These are phyloP conservation scores for Globisporangium parvum DNA, from an alignment of 352 stramenopile genomes.

Conservation along the genomic window DNA sequence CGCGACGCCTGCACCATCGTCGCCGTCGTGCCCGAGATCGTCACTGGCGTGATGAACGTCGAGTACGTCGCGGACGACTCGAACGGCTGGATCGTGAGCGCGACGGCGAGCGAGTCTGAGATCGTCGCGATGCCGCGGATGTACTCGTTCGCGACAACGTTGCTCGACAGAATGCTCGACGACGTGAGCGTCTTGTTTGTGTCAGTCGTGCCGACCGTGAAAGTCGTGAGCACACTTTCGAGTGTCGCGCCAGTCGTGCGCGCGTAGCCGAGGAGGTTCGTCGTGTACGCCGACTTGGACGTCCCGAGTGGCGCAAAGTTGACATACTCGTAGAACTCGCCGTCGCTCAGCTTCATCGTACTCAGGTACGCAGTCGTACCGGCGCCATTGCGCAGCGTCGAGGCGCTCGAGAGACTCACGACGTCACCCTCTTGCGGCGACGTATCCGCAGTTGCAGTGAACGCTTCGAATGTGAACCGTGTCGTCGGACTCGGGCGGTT, in stretches of 20 bases:
- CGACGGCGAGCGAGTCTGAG: constrained; percentile 39
- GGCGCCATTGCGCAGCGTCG: constrained; percentile 39
- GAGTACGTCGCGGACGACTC: constrained; percentile 7
- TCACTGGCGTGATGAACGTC: constrained; percentile 25
- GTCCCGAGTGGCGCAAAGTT: constrained; percentile 45
- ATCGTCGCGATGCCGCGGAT: constrained; percentile 53
- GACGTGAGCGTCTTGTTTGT: constrained; percentile 29
- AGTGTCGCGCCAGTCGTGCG: constrained; percentile 16
- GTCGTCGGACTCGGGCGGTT: constrained; percentile 35
- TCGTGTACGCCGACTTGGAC: constrained; percentile 24
- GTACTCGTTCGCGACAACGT: constrained; percentile 17
- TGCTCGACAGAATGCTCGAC: constrained; percentile 7
- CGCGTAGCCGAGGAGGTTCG: constrained; percentile 48
- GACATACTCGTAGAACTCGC: constrained; percentile 27
- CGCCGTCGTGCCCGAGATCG: constrained; percentile 17
- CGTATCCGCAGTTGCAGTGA: constrained; percentile 16
- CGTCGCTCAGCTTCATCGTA: constrained; percentile 19
- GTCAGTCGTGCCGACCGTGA: constrained; percentile 20
- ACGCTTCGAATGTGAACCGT: constrained; percentile 30
- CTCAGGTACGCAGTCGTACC: constrained; percentile 66
- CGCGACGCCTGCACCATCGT: constrained; percentile 20
- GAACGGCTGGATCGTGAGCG: constrained; percentile 17
- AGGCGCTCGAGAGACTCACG: constrained; percentile 32
- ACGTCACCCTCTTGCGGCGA: constrained; percentile 21
- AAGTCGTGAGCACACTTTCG: constrained; percentile 44